Base-by-base conservation (phyloP, 768 basidiomycete species). In the Cyathus striatus region DNA sequence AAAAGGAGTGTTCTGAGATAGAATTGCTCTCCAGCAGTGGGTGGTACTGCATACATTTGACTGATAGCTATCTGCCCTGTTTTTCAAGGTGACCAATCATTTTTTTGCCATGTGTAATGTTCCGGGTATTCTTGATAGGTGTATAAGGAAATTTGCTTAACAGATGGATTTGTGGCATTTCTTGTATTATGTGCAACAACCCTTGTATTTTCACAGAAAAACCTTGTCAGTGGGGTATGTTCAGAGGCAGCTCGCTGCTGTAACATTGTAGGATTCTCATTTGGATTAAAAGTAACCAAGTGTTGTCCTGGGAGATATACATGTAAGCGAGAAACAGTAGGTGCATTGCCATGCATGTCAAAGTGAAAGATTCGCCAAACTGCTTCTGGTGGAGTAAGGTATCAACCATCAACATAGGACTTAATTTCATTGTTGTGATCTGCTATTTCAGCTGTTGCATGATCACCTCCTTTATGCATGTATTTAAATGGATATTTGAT, bases 401-500 rank as follows among this genome's bases (percentile, higher is more conserved):
- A 50, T 9, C 40, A 35, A 6, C 33, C 49, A 42, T 48, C 43
- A 10, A 50, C 14, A 32, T 44, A 42, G 3, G 33, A n/a, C 33
- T 53, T 51, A 36, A 73, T 51, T 45, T 69, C 64, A 57, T 68
- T n/a, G n/a, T 9, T n/a, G n/a, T 30, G 57, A 14, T 42, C 12
- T n/a, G 25, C 5, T 17, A 46, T 20, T 12, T 42, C 35, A 2
- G 44, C 22, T 14, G 48, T 45, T 13, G 41, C 35, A 1, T 32
- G 34, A 40, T 49, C 44, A 69, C 48, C 46, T 14, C 73, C 69
- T 48, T 73, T 76, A 55, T 70, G 59, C 5, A 72, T 58, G 46
- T 73, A 73, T 50, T 72, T 73, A 50, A 61, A 54, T 13, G 65
- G 53, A 42, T 75, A 76, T 41, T 75, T 73, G 42, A 69, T 36